Evolutionary conservation across 78 protist genomes (phyloP).

Genomic region (Emiliania huxleyi): DNA sequence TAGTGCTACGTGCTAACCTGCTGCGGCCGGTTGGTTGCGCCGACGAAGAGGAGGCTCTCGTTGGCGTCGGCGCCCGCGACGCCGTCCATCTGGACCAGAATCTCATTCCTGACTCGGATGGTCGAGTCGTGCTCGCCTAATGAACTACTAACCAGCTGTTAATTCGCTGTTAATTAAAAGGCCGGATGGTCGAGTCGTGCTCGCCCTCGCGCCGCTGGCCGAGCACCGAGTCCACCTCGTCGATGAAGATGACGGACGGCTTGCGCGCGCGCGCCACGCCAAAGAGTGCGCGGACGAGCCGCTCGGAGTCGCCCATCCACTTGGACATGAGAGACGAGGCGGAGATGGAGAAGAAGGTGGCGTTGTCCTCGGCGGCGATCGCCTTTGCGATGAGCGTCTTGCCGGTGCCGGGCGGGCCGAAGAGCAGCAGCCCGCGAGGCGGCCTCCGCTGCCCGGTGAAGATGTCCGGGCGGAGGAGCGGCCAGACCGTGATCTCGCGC

Average conservation of each 20-base stretch:
- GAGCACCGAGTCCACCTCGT: slow-evolving; percentile 90
- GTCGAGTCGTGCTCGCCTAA: slow-evolving; percentile 53
- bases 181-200: no score
- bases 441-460: slow-evolving; percentile 73
- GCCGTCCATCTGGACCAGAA: slow-evolving; percentile 86
- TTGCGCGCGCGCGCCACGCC: slow-evolving; percentile 70
- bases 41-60: neutral
- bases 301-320: slow-evolving; percentile 87
- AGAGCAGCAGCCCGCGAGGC: slow-evolving; percentile 76
- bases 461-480: slow-evolving; percentile 70
- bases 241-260: slow-evolving; percentile 87
- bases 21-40: slow-evolving; percentile 91
- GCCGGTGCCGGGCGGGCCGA: slow-evolving; percentile 89
- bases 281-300: slow-evolving; percentile 84
- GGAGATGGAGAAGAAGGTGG: slow-evolving; percentile 76
- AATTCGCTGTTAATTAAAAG: no score
- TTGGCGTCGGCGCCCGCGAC: neutral
- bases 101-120: slow-evolving; percentile 84
- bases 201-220: slow-evolving; percentile 52
- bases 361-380: slow-evolving; percentile 54
- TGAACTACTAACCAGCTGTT: no score
- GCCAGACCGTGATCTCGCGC: slow-evolving; percentile 66
- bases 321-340: slow-evolving; percentile 76
- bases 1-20: no score
- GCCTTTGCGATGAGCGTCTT: slow-evolving; percentile 86